Conservation (phyloP, 148 eudicot genomes). For the Rhododendron ovatum region DNA sequence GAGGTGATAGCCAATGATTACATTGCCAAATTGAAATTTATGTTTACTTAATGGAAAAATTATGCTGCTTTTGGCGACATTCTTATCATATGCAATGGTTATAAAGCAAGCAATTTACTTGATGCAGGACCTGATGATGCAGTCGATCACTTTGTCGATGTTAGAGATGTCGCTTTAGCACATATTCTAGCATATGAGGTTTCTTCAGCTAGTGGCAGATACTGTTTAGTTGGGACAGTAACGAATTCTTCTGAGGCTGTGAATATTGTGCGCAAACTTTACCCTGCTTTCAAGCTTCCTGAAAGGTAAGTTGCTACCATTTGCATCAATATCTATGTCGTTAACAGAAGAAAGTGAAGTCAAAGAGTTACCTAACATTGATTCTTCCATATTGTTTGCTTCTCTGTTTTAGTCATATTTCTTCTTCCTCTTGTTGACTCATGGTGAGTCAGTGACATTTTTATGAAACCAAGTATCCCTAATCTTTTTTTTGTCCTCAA, state of each 20-base stretch:
- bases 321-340: neutral
- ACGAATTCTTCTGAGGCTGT: slow-evolving; percentile 18
- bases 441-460: neutral
- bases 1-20: neutral
- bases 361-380: neutral
- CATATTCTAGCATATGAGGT: slow-evolving; percentile 54
- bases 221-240: slow-evolving; percentile 37
- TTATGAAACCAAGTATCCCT: neutral
- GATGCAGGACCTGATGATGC: slow-evolving; percentile 27
- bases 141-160: slow-evolving; percentile 34
- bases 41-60: neutral
- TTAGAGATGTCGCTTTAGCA: slow-evolving; percentile 51
- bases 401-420: neutral
- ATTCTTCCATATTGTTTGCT: neutral
- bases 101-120: neutral
- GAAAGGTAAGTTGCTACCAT: slow-evolving; percentile 24
- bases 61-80: neutral
- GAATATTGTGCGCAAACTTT: slow-evolving; percentile 28
- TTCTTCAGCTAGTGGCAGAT: slow-evolving; percentile 56
- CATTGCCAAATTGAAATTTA: neutral
- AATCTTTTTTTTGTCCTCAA: neutral
- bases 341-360: neutral
- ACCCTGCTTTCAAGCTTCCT: slow-evolving; percentile 34
- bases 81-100: neutral
- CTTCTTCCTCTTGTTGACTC: neutral